Conservation (phyloP, 2,329 filamentous ascomycete genomes). For the Colletotrichum paranaense region DNA sequence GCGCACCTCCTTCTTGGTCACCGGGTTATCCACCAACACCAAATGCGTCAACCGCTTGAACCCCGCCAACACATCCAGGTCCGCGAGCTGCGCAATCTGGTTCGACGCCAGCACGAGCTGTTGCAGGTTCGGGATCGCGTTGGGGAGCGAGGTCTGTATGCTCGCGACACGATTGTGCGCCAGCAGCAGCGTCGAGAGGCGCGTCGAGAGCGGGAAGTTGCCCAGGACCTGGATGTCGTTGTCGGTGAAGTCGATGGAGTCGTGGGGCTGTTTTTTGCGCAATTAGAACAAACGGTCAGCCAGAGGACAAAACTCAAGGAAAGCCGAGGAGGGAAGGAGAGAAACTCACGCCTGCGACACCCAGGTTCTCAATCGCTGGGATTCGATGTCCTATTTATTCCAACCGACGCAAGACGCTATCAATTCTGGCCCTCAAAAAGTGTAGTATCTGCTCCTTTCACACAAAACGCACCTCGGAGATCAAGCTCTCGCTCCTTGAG, state of each 20-base stretch:
- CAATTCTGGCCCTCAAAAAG: conserved; percentile 78
- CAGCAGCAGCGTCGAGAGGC: conserved; percentile 87
- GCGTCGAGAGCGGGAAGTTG: conserved; percentile 93
- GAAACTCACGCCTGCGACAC: conserved; percentile 86
- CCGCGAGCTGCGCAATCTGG: conserved; percentile 83
- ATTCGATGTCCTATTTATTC: conserved; percentile 91
- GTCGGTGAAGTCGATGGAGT: conserved; percentile 98
- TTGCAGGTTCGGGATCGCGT: conserved; percentile 82
- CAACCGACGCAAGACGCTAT: conserved; percentile 69
- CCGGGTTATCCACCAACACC: conserved; percentile 86
- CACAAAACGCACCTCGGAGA: conserved; percentile 89
- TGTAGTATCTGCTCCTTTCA: conserved; percentile 99
- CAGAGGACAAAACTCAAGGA: not conserved
- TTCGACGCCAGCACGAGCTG: conserved; percentile 89
- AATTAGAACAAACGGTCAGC: conserved; percentile 14
- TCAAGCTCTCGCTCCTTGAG: conserved; percentile 99
- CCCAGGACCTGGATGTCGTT: conserved; percentile 92
- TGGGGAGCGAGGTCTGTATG: conserved; percentile 81
- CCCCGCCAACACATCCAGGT: conserved; percentile 81
- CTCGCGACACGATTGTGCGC: conserved; percentile 87
- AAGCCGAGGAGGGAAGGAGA: conserved; percentile 7
- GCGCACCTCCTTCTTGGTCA: conserved; percentile 89
- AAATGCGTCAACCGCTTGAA: conserved; percentile 82
- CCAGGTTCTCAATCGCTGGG: conserved; percentile 96
- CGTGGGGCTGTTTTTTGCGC: conserved; percentile 75